These are phyloP conservation scores for Casaregolazyma suthepensis DNA, from an alignment of 1,139 yeast genomes.

Conservation along the genomic window DNA sequence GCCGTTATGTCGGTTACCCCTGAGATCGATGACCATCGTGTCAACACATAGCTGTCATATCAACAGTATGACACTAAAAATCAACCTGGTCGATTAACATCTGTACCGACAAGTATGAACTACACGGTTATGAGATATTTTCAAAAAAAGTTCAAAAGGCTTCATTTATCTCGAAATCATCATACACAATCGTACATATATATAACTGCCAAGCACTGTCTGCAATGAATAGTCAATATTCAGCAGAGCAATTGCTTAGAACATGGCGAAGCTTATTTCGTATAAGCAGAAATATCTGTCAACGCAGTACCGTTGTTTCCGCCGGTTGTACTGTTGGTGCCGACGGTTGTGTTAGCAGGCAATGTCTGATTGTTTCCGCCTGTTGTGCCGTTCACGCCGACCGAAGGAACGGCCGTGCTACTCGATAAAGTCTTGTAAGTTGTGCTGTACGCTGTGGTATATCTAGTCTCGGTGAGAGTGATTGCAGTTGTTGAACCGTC, in stretches of 20 bases:
- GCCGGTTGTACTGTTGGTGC: background rate
- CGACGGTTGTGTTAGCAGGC: background rate
- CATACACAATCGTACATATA: background rate
- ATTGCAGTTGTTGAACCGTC: background rate
- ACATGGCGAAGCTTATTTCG: background rate
- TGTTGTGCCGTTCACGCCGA: background rate
- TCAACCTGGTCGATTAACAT: background rate
- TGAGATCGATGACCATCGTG: background rate
- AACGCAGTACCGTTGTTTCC: background rate
- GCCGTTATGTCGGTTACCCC: background rate
- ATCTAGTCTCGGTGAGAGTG: background rate
- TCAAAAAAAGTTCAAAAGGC: background rate
- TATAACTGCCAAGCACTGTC: background rate
- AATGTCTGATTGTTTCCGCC: background rate
- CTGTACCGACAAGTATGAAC: background rate
- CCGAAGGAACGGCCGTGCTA: background rate
- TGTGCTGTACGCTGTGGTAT: background rate
- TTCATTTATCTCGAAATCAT: background rate
- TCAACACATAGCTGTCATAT: background rate
- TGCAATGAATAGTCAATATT: background rate
- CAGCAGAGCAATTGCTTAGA: background rate
- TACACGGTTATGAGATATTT: background rate
- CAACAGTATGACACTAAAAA: background rate
- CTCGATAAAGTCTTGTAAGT: background rate
- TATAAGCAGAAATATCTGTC: background rate